These are phyloP conservation scores for Plantago rigida DNA, from an alignment of 305 asterid genomes.

Conservation along the genomic window DNA sequence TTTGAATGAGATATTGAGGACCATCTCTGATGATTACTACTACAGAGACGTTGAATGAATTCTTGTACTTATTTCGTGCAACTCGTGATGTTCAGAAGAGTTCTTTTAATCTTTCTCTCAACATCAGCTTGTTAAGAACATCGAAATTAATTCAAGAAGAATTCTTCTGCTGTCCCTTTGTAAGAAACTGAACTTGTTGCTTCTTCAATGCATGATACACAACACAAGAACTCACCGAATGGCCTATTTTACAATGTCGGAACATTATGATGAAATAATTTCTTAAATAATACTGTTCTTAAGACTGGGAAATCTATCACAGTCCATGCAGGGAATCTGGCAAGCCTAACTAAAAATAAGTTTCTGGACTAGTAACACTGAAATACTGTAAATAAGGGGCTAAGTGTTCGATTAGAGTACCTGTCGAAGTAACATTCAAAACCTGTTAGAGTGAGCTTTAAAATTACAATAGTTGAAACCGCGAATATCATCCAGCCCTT, in stretches of 20 bases:
- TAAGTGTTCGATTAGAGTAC: no score
- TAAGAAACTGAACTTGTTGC: background rate
- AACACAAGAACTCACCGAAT: background rate
- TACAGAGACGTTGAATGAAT: background rate
- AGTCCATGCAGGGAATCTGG: no score
- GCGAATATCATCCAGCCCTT: slow-evolving; percentile 30
- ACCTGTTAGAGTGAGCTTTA: slow-evolving; percentile 25
- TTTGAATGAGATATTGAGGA: background rate
- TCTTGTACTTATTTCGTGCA: background rate
- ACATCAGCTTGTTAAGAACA: background rate
- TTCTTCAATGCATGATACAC: background rate
- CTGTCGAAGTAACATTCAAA: background rate
- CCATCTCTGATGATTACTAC: background rate
- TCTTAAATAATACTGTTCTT: background rate
- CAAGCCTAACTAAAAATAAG: no score
- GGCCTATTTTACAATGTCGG: background rate
- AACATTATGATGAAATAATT: background rate
- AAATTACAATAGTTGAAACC: slow-evolving; percentile 51
- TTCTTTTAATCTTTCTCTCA: background rate
- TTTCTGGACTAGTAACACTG: background rate
- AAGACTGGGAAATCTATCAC: no score
- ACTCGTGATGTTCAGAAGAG: background rate
- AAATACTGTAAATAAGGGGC: background rate
- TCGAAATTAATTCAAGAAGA: background rate
- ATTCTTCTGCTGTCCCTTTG: background rate